These are phyloP conservation scores for Periconia macrospinosa DNA, from an alignment of 2,329 filamentous ascomycete species.

Conservation along the genomic window DNA sequence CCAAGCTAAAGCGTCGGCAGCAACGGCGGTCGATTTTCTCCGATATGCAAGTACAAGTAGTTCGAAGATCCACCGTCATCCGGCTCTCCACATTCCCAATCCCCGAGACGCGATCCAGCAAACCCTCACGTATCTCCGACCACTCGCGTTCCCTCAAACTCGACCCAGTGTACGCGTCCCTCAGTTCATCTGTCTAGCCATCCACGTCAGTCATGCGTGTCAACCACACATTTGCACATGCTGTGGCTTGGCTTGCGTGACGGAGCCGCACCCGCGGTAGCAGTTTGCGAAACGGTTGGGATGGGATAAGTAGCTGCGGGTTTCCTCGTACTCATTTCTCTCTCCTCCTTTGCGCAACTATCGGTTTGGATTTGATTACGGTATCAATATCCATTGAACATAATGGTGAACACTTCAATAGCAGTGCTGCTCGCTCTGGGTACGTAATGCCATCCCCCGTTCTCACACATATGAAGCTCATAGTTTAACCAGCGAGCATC, in stretches of 20 bases:
- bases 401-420: background rate
- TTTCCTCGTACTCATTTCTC: background rate
- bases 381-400: background rate
- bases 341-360: background rate
- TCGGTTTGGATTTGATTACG: background rate
- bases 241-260: conserved; percentile 5
- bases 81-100: conserved; percentile 33
- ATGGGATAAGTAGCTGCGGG: conserved; percentile 1
- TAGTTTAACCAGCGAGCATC: conserved; percentile 8
- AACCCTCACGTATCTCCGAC: background rate
- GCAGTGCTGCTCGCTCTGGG: conserved; percentile 9
- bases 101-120: background rate
- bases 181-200: background rate
- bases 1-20: too few relatives aligned
- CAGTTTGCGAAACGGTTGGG: background rate
- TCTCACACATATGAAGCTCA: conserved; percentile 1
- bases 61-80: background rate
- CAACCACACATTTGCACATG: conserved; percentile 3
- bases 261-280: background rate
- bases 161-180: background rate
- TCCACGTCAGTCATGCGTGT: conserved; percentile 16
- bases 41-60: too few relatives aligned
- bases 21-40: too few relatives aligned
- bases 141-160: conserved; percentile 1
- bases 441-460: background rate